Base-by-base conservation (phyloP, 352 stramenopile species). In the Pythium rishiriense region DNA sequence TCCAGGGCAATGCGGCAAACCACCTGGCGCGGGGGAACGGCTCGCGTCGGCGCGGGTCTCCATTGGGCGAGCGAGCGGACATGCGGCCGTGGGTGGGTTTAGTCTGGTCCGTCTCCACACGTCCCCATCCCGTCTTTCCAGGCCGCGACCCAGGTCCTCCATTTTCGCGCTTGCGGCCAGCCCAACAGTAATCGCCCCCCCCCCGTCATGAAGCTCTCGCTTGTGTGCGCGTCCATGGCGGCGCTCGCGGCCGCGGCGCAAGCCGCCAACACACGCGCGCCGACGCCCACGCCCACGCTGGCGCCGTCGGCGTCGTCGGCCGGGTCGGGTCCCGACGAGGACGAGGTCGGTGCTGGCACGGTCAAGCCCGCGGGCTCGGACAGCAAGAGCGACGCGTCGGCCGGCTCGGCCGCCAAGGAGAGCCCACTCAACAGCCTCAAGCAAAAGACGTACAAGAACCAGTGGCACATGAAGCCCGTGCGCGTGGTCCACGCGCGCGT, bases 401-500 rank as follows among this genome's bases (percentile, higher is more conserved):
- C 12, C 25, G 11, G 10, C 19, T 41, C 22, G 9, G 33, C 17
- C 25, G 21, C 31, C 15, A 52, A 53, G 26, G 10, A 22, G 12
- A 69, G 66, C 15, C 60, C 66, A 42, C 62, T 74, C 29, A 52
- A 70, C 29, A 50, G 42, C 9, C 51, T 70, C 26, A 69, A 66
- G 33, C 46, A 49, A 8, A 61, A 56, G 50, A 62, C 14, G 15
- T 68, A 76, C 64, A 70, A 66, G 25, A 73, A 77, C 49, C 58
- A 75, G 63, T 90, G 81, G 65, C 81, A 91, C 72, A 92, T 94
- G 81, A 61, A 69, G 15, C 54, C 77, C 17, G 78, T 94, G 28
- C 77, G 75, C 10, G 81, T 73, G 19, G 62, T 93, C 29, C 84
- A 95, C 51, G 84, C 86, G 0, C 83, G 86, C 21, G 86, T 91